A percentile compares a stretch with the other conserved stretches of the same genome.
Evolutionary conservation across 2,329 filamentous ascomycete genomes (phyloP).

Genomic region (Calonectria crousiana): DNA sequence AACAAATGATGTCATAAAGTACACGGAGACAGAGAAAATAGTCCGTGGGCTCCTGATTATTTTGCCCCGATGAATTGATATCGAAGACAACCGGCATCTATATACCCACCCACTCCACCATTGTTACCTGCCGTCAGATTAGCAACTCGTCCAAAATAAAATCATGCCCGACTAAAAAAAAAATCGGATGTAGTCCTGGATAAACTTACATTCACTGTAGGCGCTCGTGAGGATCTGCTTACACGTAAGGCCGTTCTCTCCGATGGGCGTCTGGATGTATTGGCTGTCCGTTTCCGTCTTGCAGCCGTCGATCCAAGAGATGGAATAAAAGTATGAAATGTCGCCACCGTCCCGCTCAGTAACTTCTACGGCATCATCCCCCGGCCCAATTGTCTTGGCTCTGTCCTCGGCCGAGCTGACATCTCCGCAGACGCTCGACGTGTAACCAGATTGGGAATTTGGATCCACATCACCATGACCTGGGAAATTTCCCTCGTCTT

Average conservation of each 20-base stretch:
- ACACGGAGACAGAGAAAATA: too few relatives aligned
- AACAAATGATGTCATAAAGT: too few relatives aligned
- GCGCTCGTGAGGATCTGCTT: background rate
- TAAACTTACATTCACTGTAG: background rate
- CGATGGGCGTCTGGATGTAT: background rate
- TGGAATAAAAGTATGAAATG: background rate
- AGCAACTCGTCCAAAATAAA: background rate
- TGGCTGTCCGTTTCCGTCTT: background rate
- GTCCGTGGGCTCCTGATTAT: background rate
- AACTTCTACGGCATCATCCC: background rate
- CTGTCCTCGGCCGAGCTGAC: background rate
- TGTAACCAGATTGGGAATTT: background rate
- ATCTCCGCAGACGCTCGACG: background rate
- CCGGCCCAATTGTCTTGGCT: background rate
- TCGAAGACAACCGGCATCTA: constrained; percentile 19
- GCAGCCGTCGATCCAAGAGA: constrained; percentile 22
- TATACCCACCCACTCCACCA: constrained; percentile 8
- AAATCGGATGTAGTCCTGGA: background rate
- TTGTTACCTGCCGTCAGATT: background rate
- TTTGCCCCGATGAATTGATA: background rate
- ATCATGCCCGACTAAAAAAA: too few relatives aligned
- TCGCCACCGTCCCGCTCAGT: background rate
- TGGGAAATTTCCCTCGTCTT: background rate
- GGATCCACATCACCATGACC: constrained; percentile 8
- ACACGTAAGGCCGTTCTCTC: background rate